Evolutionary conservation across 2,329 filamentous ascomycete genomes (phyloP).

Genomic region (Talaromyces sp.): DNA sequence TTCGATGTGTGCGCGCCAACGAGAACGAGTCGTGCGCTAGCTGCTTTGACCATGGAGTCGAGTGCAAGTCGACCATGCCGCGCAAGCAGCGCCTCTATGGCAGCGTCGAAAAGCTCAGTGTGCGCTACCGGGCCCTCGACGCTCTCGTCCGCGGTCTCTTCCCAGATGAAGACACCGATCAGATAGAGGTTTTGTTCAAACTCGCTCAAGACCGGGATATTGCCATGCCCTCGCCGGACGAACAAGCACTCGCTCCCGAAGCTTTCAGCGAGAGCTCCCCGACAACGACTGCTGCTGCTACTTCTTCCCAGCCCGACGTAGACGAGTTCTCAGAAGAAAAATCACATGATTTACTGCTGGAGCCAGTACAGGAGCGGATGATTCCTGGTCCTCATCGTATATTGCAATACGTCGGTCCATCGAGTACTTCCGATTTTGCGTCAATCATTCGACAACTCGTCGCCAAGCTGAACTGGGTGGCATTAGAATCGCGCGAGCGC

Average conservation of each 20-base stretch:
- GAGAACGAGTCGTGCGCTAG: conserved; percentile 11
- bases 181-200: conserved; percentile 9
- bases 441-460: conserved; percentile 12
- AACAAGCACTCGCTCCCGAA: conserved; percentile 8
- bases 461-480: conserved; percentile 7
- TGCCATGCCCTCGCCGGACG: conserved; percentile 10
- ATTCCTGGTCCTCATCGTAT: conserved; percentile 8
- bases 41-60: conserved; percentile 8
- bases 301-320: not conserved
- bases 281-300: not conserved
- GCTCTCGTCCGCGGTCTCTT: conserved; percentile 12
- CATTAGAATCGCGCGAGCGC: not conserved
- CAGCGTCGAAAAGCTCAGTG: conserved; percentile 10
- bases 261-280: conserved; percentile 7
- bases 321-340: not conserved
- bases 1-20: conserved; percentile 12
- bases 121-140: conserved; percentile 12
- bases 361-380: conserved; percentile 9
- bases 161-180: conserved; percentile 11
- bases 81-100: conserved; percentile 13
- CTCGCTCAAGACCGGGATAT: conserved; percentile 9
- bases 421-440: conserved; percentile 11
- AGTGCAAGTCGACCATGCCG: conserved; percentile 12
- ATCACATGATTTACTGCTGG: conserved; percentile 1
- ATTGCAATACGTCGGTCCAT: conserved; percentile 12